Evolutionary conservation across 2,329 filamentous ascomycete genomes (phyloP), one percentile per base, ranked within the genome.

Genomic region (Drechslerella dactyloides): DNA sequence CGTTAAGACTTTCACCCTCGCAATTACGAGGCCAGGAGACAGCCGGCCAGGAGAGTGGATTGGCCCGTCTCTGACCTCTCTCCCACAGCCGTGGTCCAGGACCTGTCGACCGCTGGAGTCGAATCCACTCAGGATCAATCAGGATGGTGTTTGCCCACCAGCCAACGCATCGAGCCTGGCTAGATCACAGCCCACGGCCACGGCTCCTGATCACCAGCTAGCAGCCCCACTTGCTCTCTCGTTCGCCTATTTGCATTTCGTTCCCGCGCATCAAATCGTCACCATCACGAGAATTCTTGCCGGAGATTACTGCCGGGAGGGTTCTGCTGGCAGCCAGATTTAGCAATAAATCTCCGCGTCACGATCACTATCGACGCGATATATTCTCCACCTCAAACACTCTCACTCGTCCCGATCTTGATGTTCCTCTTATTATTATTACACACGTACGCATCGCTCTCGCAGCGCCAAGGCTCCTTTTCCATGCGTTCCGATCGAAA

Each of bases 241-340:
- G 8, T 13, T 42, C 37, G 15, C 37, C 37, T 17, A 42, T 13
- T 7, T 17, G n/a, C 37, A 17, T 17, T 42, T 4, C 37, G 15
- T 13, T n/a, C 37, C 11, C 37, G 11, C 37, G 11, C 37, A 42
- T 4, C 37, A 42, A 42, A 42, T 42, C 37, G 37, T 42, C 37
- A 17, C 37, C 37, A 42, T 58, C 19, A 17, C 11, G 11, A 13
- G 19, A n/a, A 51, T 27, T 46, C 24, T 5, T 11, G 21, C 13
- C 66, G 66, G 66, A 70, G 59, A 70, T 70, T 70, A 70, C 65
- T 23, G 11, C 51, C 56, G 61, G 57, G 57, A 57, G 61, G 42
- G 57, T 57, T 33, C 54, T n/a, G 35, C 40, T 61, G 51, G 60
- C 51, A 30, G 13, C 55, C 62, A 66, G 50, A 54, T 13, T 35